Percentiles rank a stretch among this genome's conserved stretches.
Evolutionary conservation across 2,329 filamentous ascomycete species (phyloP).

Genomic region (Tolypocladium cylindrosporum): DNA sequence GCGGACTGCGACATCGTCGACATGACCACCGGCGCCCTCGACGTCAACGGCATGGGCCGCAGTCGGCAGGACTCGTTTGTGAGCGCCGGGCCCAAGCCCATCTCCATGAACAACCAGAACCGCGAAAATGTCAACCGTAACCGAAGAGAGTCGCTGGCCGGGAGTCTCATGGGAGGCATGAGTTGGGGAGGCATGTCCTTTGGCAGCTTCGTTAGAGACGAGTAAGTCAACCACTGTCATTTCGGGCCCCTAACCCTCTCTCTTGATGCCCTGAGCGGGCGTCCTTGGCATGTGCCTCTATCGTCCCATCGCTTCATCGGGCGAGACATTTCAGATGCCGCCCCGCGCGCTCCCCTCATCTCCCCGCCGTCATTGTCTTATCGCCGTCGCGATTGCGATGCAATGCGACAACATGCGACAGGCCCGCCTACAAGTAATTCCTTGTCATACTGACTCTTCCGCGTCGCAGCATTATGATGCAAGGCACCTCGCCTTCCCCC

Average conservation of each 20-base stretch:
- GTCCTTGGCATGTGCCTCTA: not conserved
- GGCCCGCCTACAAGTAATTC: not conserved
- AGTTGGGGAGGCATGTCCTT: slow-evolving; percentile 96
- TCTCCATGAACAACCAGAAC: slow-evolving; percentile 56
- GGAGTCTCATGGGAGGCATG: slow-evolving; percentile 69
- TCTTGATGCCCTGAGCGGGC: not conserved
- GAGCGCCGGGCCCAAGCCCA: slow-evolving; percentile 55
- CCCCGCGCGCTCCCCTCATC: not conserved
- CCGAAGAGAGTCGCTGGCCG: slow-evolving; percentile 52
- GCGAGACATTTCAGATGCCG: slow-evolving; percentile 1
- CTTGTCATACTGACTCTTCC: not conserved
- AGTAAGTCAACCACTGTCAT: slow-evolving; percentile 53
- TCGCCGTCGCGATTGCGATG: not conserved
- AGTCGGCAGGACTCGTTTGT: slow-evolving; percentile 56
- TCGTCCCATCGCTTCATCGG: not conserved
- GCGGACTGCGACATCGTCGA: slow-evolving; percentile 25
- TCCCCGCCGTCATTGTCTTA: not conserved
- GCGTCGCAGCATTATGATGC: slow-evolving; percentile 72
- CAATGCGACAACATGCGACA: not conserved
- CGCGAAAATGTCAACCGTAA: slow-evolving; percentile 47
- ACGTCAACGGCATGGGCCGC: slow-evolving; percentile 45
- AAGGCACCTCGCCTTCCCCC: slow-evolving; percentile 82
- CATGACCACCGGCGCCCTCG: slow-evolving; percentile 52
- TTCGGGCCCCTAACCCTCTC: slow-evolving; percentile 8
- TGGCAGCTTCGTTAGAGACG: slow-evolving; percentile 93